Conservation (phyloP, 2,329 filamentous ascomycete species). For the Pseudogymnoascus sp. region DNA sequence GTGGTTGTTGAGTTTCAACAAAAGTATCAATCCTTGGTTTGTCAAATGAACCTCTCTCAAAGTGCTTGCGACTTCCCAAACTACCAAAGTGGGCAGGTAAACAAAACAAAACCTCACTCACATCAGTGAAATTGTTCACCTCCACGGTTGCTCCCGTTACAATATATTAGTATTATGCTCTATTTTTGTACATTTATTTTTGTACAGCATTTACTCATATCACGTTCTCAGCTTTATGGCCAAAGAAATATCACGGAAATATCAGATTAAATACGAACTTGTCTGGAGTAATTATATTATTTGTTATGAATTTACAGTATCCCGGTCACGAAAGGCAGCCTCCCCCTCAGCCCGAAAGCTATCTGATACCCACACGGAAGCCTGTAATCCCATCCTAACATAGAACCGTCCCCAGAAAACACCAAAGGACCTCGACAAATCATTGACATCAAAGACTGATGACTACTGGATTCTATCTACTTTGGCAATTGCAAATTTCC, state of each 20-base stretch:
- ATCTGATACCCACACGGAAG: neutral
- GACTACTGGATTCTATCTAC: neutral
- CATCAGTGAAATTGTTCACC: neutral
- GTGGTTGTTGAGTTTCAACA: neutral
- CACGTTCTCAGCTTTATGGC: too few species aligned
- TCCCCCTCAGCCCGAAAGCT: neutral
- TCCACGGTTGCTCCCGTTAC: neutral
- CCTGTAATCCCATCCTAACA: neutral
- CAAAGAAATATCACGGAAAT: neutral
- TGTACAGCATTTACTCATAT: neutral
- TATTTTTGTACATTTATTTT: neutral
- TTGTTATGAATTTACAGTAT: neutral
- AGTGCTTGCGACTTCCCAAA: neutral
- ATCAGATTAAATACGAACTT: neutral
- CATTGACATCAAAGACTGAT: neutral
- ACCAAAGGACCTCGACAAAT: neutral
- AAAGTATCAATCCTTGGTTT: neutral
- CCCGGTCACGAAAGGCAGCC: neutral
- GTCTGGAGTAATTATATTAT: neutral
- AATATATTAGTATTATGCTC: neutral
- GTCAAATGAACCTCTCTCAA: neutral
- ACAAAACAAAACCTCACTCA: neutral
- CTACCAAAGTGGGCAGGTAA: neutral
- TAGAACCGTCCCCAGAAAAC: neutral
- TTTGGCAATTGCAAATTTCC: neutral